Conservation (phyloP, 441 rosid species). For the Mallotus japonicus region DNA sequence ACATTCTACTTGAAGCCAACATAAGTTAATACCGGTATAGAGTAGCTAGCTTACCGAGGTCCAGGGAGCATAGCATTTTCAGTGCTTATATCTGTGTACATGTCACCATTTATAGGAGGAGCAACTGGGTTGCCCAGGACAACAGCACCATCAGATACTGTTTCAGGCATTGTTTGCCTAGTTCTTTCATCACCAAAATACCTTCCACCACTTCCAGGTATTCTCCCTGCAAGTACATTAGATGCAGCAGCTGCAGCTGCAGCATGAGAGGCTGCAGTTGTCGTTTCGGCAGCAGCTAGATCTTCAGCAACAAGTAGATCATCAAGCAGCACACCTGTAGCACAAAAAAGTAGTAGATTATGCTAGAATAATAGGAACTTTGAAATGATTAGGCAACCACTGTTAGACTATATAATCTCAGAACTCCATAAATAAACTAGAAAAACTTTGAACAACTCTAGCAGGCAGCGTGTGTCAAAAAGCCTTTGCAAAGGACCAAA, state of each 20-base stretch:
- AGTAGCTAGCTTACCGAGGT: slow-evolving; percentile 51
- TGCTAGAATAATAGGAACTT: slow-evolving; percentile 5
- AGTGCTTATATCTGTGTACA: slow-evolving; percentile 90
- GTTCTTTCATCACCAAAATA: slow-evolving; percentile 78
- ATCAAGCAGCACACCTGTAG: slow-evolving; percentile 90
- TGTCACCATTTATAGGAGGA: slow-evolving; percentile 85
- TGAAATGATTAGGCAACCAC: background rate
- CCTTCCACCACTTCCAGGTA: slow-evolving; percentile 51
- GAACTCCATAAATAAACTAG: background rate
- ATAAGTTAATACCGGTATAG: slow-evolving; percentile 4
- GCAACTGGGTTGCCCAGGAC: slow-evolving; percentile 93
- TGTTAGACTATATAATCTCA: background rate
- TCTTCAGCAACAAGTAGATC: slow-evolving; percentile 98
- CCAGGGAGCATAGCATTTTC: slow-evolving; percentile 86
- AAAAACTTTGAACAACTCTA: background rate
- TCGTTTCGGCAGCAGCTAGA: slow-evolving; percentile 88
- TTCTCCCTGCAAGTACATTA: slow-evolving; percentile 51
- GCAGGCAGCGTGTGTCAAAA: background rate
- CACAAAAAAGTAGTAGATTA: slow-evolving; percentile 20
- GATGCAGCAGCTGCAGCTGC: slow-evolving; percentile 85
- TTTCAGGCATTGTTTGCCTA: slow-evolving; percentile 58
- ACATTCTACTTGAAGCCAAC: slow-evolving; percentile 4
- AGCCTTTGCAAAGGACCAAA: background rate
- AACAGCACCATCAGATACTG: slow-evolving; percentile 81
- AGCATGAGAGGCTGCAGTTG: slow-evolving; percentile 86